Evolutionary conservation across 306 rosid species (phyloP).

Genomic region (Ceratonia siliqua): DNA sequence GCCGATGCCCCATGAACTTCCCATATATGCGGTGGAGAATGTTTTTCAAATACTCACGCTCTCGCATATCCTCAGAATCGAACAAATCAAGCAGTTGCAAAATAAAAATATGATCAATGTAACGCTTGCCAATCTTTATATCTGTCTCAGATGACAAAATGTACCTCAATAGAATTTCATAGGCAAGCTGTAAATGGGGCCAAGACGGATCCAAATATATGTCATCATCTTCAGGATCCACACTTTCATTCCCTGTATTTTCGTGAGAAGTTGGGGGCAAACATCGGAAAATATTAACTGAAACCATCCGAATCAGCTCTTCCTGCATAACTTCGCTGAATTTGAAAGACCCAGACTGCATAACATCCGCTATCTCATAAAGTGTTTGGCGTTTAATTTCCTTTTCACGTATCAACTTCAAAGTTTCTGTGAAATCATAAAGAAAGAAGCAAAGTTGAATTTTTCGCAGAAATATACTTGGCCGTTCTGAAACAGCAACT

Average conservation of each 20-base stretch:
- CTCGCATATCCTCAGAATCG: slow-evolving; percentile 74
- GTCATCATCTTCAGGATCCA: slow-evolving; percentile 70
- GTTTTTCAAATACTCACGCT: slow-evolving; percentile 67
- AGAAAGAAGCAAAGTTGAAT: slow-evolving; percentile 50
- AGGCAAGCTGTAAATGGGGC: slow-evolving; percentile 68
- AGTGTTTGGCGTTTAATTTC: slow-evolving; percentile 75
- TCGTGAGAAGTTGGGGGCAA: slow-evolving; percentile 57
- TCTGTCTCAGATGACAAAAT: slow-evolving; percentile 62
- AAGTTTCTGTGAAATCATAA: slow-evolving; percentile 57
- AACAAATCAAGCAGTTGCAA: slow-evolving; percentile 61
- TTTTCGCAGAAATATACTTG: slow-evolving; percentile 52
- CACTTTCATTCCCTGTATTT: slow-evolving; percentile 35
- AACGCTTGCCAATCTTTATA: slow-evolving; percentile 54
- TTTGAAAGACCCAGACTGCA: slow-evolving; percentile 52
- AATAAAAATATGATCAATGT: slow-evolving; percentile 64
- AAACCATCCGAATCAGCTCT: slow-evolving; percentile 59
- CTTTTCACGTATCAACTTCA: slow-evolving; percentile 42
- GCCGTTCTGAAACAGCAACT: slow-evolving; percentile 48
- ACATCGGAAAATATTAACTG: slow-evolving; percentile 69
- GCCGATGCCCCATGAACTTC: slow-evolving; percentile 79
- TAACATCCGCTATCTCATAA: slow-evolving; percentile 51
- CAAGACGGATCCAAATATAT: slow-evolving; percentile 59
- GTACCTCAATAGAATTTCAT: slow-evolving; percentile 62
- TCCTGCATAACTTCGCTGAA: slow-evolving; percentile 52
- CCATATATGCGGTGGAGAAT: slow-evolving; percentile 71